These are phyloP conservation scores for Ganoderma sp. DNA, from an alignment of 1,284 basidiomycete genomes.

Conservation along the genomic window DNA sequence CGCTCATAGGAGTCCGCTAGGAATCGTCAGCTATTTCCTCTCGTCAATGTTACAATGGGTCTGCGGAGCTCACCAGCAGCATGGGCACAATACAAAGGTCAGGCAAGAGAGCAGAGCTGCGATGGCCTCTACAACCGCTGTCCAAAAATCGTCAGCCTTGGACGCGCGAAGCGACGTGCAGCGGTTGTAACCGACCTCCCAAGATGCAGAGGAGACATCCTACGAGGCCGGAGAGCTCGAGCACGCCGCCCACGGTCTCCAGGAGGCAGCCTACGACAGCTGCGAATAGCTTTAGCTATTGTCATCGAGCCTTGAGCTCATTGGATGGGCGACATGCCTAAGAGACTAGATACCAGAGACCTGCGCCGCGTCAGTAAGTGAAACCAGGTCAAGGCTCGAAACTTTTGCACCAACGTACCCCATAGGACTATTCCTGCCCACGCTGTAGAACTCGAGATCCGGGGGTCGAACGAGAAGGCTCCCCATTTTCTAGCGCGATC, in stretches of 20 bases:
- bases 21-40: not conserved
- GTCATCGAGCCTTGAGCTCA: not conserved
- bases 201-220: not conserved
- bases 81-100: slow-evolving; percentile 1
- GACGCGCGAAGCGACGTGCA: not conserved
- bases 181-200: not conserved
- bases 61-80: not conserved
- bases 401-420: not conserved
- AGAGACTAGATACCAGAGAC: not conserved
- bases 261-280: not conserved
- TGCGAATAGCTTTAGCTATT: not conserved
- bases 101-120: not conserved
- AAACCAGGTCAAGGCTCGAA: not conserved
- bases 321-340: not conserved
- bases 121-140: not conserved
- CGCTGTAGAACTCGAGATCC: not conserved
- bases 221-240: not conserved
- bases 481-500: not conserved
- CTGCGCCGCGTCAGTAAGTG: not conserved
- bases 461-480: not conserved
- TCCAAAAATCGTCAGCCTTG: not conserved
- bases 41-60: not conserved
- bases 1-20: not conserved
- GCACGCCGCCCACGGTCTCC: not conserved
- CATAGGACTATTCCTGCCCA: not conserved